Base-by-base conservation (phyloP, 345 rosid genomes). In the Cardamine occulta region DNA sequence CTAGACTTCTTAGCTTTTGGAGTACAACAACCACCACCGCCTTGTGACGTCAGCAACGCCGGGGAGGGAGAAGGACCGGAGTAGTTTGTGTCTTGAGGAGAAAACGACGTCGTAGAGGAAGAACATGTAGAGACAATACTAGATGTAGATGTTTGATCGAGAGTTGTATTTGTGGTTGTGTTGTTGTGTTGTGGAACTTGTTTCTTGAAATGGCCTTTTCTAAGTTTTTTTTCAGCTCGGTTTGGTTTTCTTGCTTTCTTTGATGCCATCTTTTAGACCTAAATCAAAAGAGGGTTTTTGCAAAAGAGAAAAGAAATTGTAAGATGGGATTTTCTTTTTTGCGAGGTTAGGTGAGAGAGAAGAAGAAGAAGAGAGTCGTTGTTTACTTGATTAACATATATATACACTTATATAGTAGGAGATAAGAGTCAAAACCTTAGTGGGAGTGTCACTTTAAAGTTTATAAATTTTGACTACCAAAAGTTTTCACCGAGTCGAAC, bases 1-100 rank as follows among this genome's bases (percentile, higher is more conserved):
- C 91, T 83, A 68, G 79, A 90, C 79, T 84, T 87, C 75, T 80
- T 63, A 62, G 92, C 89, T 81, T 85, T 91, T 0, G 98, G 98
- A 10, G 98, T 94, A 8, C 90, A 87, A 73, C 94, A 93, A 3
- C 75, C 68, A 7, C 69, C 57, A 7, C 23, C 40, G 29, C 51
- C 31, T 45, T 66, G 58, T 53, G 80, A 76, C 31, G 71, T 14
- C 13, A 32, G 40, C 51, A 42, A 56, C 51, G 21, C n/a, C 24
- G 51, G 74, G 37, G 80, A 76, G 1, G 81, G 74, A 68, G 70
- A 55, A 1, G 70, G 72, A 3, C n/a, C 21, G 10, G 51, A 47
- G 21, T 47, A 47, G 51, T 47, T n/a, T 47, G 51, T n/a, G 10
- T 47, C 21, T 47, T 47, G 51, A 65, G 55, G 76, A 56, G 62